A percentile compares a stretch with the other conserved stretches of the same genome.
phyloP scores from a whole-genome alignment of 1,139 yeast genomes.

The Geotrichum restrictum region DNA sequence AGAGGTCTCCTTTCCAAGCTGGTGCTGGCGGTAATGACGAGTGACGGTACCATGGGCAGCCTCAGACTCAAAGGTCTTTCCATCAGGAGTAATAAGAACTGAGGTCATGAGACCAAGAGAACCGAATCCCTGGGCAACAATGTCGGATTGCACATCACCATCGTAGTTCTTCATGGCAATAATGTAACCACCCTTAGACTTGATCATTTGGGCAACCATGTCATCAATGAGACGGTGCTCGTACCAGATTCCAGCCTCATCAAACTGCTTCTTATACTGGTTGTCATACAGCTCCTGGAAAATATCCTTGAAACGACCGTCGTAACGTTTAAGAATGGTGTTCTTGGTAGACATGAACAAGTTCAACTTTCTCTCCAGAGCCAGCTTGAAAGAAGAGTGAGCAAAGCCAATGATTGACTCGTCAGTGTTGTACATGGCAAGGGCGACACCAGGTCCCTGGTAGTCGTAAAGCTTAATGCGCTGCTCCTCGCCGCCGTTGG shows the following conservation, averaged over 20 bases:
- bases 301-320: conserved; percentile 91
- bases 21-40: conserved; percentile 91
- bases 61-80: conserved; percentile 90
- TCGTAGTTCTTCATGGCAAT: conserved; percentile 96
- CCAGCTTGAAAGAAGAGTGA: conserved; percentile 87
- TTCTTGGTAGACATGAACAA: conserved; percentile 86
- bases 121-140: conserved; percentile 97
- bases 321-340: conserved; percentile 88
- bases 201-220: conserved; percentile 98
- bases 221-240: conserved; percentile 96
- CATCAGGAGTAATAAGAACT: conserved; percentile 88
- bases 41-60: conserved; percentile 98
- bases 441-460: conserved; percentile 75
- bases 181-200: conserved; percentile 89
- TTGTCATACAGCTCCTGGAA: conserved; percentile 75
- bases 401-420: conserved; percentile 89
- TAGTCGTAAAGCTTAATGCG: conserved; percentile 66
- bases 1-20: conserved; percentile 94
- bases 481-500: conserved; percentile 55
- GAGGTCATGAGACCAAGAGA: conserved; percentile 96
- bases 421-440: conserved; percentile 94
- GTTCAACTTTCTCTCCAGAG: conserved; percentile 71
- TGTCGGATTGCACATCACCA: conserved; percentile 95
- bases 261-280: conserved; percentile 67
- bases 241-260: conserved; percentile 78